These are phyloP conservation scores for Termitomyces sp. DNA, from an alignment of 768 basidiomycete genomes.

Conservation along the genomic window DNA sequence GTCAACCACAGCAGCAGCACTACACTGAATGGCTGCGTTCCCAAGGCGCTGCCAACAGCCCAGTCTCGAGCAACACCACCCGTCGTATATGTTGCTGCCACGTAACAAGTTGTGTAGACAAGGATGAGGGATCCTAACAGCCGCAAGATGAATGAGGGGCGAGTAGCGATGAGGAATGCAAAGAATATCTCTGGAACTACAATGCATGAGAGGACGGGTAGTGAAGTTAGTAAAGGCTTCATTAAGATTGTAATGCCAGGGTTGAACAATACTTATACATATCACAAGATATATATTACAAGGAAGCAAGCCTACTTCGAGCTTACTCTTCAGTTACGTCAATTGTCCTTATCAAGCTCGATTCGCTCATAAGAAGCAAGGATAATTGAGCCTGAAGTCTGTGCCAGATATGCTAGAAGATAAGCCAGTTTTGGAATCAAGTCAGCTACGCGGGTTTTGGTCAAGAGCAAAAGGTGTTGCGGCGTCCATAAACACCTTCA, in stretches of 20 bases:
- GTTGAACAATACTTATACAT: neutral
- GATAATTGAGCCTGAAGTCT: too few species aligned
- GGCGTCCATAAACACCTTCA: too few species aligned
- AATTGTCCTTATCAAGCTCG: neutral
- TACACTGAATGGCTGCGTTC: neutral
- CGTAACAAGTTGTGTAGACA: slow-evolving; percentile 1
- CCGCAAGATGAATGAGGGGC: slow-evolving; percentile 1
- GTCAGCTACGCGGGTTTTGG: too few species aligned
- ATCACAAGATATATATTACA: too few species aligned
- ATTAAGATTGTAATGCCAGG: neutral
- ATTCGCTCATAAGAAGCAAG: neutral
- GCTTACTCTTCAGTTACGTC: neutral
- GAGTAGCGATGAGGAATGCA: slow-evolving; percentile 1
- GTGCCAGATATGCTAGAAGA: too few species aligned
- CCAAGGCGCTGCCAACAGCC: slow-evolving; percentile 1
- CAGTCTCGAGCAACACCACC: neutral
- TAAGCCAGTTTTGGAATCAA: too few species aligned
- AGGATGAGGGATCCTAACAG: slow-evolving; percentile 1
- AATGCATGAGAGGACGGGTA: slow-evolving; percentile 1
- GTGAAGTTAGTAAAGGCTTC: slow-evolving; percentile 1
- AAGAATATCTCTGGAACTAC: slow-evolving; percentile 3
- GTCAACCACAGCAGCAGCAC: slow-evolving; percentile 1
- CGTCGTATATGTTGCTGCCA: slow-evolving; percentile 3
- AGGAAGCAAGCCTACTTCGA: neutral
- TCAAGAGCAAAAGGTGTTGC: too few species aligned